These are phyloP conservation scores for Knoxdaviesia capensis DNA, from an alignment of 2,329 filamentous ascomycete genomes.

Conservation along the genomic window DNA sequence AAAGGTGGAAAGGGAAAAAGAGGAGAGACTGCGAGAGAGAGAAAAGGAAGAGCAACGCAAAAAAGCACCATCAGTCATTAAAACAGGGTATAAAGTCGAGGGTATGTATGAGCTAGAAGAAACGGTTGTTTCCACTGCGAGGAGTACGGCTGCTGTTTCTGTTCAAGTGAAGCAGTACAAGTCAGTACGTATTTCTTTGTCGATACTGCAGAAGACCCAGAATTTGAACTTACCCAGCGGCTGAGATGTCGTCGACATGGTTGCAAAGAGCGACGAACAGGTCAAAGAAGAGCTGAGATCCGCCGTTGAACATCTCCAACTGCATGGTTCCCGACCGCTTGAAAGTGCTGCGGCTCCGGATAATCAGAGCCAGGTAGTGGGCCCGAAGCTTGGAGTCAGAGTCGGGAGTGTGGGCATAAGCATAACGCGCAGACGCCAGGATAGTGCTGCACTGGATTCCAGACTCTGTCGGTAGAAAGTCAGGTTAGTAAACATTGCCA, in stretches of 20 bases:
- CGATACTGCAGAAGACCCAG: background rate
- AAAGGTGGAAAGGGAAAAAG: too few species aligned
- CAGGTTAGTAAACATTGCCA: background rate
- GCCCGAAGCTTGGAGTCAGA: conserved; percentile 78
- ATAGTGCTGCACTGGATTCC: conserved; percentile 75
- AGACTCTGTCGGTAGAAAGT: conserved; percentile 27
- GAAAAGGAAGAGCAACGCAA: too few species aligned
- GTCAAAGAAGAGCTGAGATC: conserved; percentile 73
- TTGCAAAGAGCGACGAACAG: conserved; percentile 86
- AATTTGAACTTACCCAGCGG: conserved; percentile 20
- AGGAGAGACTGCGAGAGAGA: too few species aligned
- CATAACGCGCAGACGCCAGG: conserved; percentile 68
- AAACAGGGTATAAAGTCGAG: background rate
- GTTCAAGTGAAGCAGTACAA: background rate
- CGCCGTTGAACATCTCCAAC: conserved; percentile 77
- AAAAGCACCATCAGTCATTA: background rate
- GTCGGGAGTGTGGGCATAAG: conserved; percentile 76
- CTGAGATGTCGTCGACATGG: conserved; percentile 51
- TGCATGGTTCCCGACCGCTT: conserved; percentile 93
- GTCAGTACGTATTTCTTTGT: background rate
- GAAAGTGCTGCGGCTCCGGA: conserved; percentile 70
- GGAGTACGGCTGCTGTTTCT: background rate
- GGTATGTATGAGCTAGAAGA: background rate
- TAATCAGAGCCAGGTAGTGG: conserved; percentile 83
- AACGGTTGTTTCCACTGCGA: background rate